phyloP scores from a whole-genome alignment of 2,329 filamentous ascomycete genomes.

The Colletotrichum sp. region DNA sequence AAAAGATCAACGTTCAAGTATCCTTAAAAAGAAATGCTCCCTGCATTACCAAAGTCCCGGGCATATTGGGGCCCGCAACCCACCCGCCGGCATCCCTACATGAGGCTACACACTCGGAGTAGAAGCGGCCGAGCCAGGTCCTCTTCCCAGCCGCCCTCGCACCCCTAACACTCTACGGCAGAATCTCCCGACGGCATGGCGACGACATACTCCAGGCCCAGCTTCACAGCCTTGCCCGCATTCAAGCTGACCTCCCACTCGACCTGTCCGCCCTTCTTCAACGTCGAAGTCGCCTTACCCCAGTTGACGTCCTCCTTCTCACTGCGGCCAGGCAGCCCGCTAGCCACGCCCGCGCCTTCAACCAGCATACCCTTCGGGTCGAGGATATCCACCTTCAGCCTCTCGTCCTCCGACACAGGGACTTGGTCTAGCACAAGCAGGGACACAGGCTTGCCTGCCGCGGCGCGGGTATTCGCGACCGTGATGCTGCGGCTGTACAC shows the following conservation, averaged over 20 bases:
- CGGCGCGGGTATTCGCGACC: constrained; percentile 55
- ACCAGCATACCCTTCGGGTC: constrained; percentile 51
- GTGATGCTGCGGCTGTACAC: constrained; percentile 54
- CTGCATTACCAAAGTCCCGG: background rate
- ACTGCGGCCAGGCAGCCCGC: constrained; percentile 36
- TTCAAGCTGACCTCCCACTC: constrained; percentile 64
- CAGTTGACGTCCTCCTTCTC: constrained; percentile 45
- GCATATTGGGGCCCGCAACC: background rate
- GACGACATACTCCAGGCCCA: constrained; percentile 67
- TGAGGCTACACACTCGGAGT: background rate
- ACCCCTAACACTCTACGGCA: constrained; percentile 31
- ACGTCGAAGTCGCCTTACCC: constrained; percentile 58
- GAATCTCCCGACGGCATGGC: constrained; percentile 57
- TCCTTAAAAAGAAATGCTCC: background rate
- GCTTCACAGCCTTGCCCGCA: constrained; percentile 59
- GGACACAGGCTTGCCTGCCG: constrained; percentile 41
- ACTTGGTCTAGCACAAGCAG: constrained; percentile 65
- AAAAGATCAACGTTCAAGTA: background rate
- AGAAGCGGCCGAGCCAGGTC: background rate
- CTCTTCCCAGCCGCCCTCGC: background rate
- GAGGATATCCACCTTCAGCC: constrained; percentile 55
- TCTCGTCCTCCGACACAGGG: constrained; percentile 66
- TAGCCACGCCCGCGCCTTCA: constrained; percentile 40
- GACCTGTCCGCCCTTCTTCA: constrained; percentile 64
- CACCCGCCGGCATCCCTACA: background rate